A percentile compares a stretch with the other conserved stretches of the same genome.
Evolutionary conservation across 1,284 basidiomycete species (phyloP).

Genomic region (Rhodotorula sp.): DNA sequence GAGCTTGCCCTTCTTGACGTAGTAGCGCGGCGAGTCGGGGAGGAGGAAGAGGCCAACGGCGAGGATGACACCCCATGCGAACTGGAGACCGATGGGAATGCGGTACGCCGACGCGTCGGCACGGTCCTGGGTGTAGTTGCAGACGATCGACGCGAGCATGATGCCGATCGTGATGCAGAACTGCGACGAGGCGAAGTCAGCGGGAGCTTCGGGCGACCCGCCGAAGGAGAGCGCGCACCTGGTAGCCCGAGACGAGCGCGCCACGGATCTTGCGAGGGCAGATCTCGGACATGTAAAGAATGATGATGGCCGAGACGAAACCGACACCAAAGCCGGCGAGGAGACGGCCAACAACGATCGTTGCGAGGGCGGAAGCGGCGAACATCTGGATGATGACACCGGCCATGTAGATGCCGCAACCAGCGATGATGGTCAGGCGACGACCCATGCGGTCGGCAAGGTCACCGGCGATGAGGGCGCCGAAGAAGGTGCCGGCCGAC

Average conservation of each 20-base stretch:
- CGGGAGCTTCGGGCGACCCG: neutral
- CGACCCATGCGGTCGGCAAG: conserved; percentile 31
- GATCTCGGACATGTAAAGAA: conserved; percentile 43
- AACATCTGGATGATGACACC: conserved; percentile 52
- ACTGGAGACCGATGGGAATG: conserved; percentile 60
- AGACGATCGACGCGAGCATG: conserved; percentile 30
- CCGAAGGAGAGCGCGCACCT: conserved; percentile 14
- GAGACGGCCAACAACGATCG: conserved; percentile 52
- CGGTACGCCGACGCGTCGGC: conserved; percentile 44
- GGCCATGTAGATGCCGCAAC: conserved; percentile 52
- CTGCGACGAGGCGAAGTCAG: neutral
- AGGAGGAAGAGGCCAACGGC: conserved; percentile 62
- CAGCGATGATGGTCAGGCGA: conserved; percentile 45
- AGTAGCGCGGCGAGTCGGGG: conserved; percentile 71
- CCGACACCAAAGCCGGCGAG: conserved; percentile 57
- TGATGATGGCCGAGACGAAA: conserved; percentile 56
- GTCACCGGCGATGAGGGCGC: conserved; percentile 34
- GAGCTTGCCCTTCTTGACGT: conserved; percentile 64
- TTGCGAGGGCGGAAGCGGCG: conserved; percentile 50
- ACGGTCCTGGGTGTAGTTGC: conserved; percentile 59
- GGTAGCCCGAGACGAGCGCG: conserved; percentile 42
- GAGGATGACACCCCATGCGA: conserved; percentile 62
- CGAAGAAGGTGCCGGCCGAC: conserved; percentile 35
- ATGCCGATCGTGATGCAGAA: conserved; percentile 42
- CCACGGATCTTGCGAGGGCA: conserved; percentile 44